A percentile compares a stretch with the other conserved stretches of the same genome.
Conservation (phyloP, 1,284 basidiomycete species). For the Trichosporon asahii region DNA sequence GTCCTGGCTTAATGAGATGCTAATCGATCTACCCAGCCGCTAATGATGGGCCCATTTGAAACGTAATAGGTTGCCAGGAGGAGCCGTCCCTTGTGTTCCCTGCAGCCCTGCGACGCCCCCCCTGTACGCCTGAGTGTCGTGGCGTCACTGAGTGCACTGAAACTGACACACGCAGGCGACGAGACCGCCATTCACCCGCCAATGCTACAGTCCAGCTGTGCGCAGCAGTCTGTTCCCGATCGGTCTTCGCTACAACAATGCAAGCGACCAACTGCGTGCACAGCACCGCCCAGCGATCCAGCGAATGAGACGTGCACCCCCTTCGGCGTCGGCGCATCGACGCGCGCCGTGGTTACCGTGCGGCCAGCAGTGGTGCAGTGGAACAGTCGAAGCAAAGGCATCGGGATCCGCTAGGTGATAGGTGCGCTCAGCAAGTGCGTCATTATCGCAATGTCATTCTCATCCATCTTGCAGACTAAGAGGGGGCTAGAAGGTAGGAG, state of each 20-base stretch:
- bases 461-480: background rate
- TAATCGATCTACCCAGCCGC: background rate
- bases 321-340: too few species aligned
- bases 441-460: background rate
- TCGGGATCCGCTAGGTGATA: too few species aligned
- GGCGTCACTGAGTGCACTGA: background rate
- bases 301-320: too few species aligned
- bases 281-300: too few species aligned
- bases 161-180: slow-evolving; percentile 3
- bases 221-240: background rate
- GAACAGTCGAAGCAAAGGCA: too few species aligned
- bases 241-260: background rate
- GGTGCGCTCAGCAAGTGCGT: background rate
- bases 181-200: too few species aligned
- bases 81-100: background rate
- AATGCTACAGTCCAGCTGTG: too few species aligned
- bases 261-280: too few species aligned
- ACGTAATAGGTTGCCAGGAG: background rate
- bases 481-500: too few species aligned
- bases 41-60: background rate
- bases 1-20: background rate
- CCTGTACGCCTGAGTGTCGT: background rate
- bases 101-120: background rate
- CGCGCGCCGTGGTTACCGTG: too few species aligned
- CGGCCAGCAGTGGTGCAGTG: too few species aligned